Evolutionary conservation across 1,139 yeast genomes (phyloP).

Genomic region (Scheffersomyces segobiensis): DNA sequence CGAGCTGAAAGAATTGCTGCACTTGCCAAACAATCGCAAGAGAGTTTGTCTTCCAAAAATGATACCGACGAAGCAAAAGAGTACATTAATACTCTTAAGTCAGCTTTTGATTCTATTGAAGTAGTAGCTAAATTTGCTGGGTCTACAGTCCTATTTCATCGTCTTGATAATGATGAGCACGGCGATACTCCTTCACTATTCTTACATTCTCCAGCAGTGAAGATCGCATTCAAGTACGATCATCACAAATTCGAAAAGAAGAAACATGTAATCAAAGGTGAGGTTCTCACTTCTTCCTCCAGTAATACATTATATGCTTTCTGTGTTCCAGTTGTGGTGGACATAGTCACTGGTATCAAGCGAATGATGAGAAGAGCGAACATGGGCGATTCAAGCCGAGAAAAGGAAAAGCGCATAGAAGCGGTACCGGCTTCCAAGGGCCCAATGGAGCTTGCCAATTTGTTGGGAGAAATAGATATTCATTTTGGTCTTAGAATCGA

Average conservation of each 20-base stretch:
- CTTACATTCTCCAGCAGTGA: conserved; percentile 77
- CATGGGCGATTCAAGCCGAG: not conserved
- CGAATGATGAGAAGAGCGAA: conserved; percentile 29
- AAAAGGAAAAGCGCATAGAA: conserved; percentile 9
- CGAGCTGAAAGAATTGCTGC: conserved; percentile 11
- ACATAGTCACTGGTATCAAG: conserved; percentile 51
- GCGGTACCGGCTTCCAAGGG: conserved; percentile 8
- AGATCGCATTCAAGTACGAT: conserved; percentile 42
- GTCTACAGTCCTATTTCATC: conserved; percentile 58
- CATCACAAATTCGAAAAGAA: conserved; percentile 25
- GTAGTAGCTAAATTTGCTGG: conserved; percentile 66
- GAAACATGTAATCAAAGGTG: conserved; percentile 51
- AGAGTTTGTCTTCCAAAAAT: not conserved
- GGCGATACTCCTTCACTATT: conserved; percentile 55
- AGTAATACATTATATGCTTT: conserved; percentile 67
- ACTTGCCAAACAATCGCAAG: not conserved
- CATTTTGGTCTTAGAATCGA: conserved; percentile 66
- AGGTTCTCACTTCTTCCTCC: conserved; percentile 68
- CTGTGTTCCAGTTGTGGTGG: conserved; percentile 77
- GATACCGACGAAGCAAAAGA: conserved; percentile 8
- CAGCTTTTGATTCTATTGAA: conserved; percentile 47
- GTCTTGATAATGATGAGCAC: conserved; percentile 43
- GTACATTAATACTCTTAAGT: conserved; percentile 24
- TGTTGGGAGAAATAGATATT: conserved; percentile 58
- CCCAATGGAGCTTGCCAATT: conserved; percentile 31